Evolutionary conservation across 2,329 filamentous ascomycete genomes (phyloP), one percentile per base, ranked within the genome.

Genomic region (Penicillium glabrum): DNA sequence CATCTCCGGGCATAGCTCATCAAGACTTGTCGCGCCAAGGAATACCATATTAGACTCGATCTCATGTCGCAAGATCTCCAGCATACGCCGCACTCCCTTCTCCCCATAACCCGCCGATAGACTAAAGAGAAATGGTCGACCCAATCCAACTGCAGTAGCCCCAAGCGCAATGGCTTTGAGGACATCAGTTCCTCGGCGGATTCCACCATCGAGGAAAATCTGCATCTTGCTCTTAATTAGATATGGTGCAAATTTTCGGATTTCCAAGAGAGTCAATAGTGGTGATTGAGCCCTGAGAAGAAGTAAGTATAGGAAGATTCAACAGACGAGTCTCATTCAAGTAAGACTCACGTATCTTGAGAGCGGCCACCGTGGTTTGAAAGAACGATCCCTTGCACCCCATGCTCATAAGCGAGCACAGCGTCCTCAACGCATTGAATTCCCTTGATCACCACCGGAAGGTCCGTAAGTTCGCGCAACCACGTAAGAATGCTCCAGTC

Each of bases 151-250:
- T 0, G 83, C 86, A 52, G 76, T 86, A 0, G 86, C 87, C 0
- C 87, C 87, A 0, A 89, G 73, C 51, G 85, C 87, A 11, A 89
- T 66, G 0, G 85, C 86, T 69, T 89, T 89, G 62, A 90, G 79
- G 3, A 89, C 82, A 65, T 90, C 87, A 0, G 85, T 84, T 0
- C 87, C 87, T 19, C 86, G 75, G n/a, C 80, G 79, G 29, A 90
- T 79, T 0, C 87, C 87, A 0, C 86, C 85, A 60, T 90, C 87
- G 4, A 89, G 75, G 51, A 82, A 84, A 0, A 89, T 81, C 64
- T 88, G 84, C 68, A 89, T 77, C 51, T 73, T 72, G 26, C 81
- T 79, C 4, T 58, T 56, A 51, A 89, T 85, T 0, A 89, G 78
- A 53, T 83, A 77, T 0, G 86, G 86, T 43, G 82, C 85, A 60